phyloP scores from a whole-genome alignment of 768 basidiomycete genomes.

The Pleurotus ostreatus region DNA sequence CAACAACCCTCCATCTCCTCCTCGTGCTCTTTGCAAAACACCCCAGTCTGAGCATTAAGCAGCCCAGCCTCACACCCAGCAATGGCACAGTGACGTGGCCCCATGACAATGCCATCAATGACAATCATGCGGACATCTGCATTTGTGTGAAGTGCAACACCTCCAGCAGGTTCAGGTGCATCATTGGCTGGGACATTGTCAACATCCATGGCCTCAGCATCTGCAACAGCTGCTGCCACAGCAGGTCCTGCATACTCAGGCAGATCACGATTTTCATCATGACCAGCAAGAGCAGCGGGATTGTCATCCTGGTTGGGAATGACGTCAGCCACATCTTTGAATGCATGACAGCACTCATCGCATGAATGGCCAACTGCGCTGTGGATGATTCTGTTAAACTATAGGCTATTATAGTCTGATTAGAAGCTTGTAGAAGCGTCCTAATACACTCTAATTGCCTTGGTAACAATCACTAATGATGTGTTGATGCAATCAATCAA shows the following conservation, averaged over 20 bases:
- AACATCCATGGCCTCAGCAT: no score
- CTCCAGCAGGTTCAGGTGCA: neutral
- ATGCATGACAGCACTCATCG: constrained; percentile 10
- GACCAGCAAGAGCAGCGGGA: constrained; percentile 1
- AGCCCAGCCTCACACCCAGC: constrained; percentile 3
- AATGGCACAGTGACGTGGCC: constrained; percentile 11
- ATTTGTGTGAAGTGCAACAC: neutral
- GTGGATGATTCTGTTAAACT: no score
- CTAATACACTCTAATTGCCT: no score
- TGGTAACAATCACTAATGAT: no score
- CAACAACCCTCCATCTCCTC: neutral
- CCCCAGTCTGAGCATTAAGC: constrained; percentile 4
- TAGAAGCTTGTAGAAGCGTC: no score
- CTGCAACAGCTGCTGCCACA: no score
- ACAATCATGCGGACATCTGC: constrained; percentile 10
- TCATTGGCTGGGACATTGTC: no score
- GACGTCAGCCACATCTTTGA: constrained; percentile 5
- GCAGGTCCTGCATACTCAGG: no score
- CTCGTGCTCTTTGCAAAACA: constrained; percentile 4
- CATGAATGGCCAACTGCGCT: constrained; percentile 7
- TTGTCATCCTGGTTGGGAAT: neutral
- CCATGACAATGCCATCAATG: constrained; percentile 14
- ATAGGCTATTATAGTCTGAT: no score
- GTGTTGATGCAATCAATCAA: no score
- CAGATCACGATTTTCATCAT: constrained; percentile 7